Percentiles rank a stretch among this genome's conserved stretches.
Conservation (phyloP, 805 yeast genomes). For the Cyberlindnera saturnus region DNA sequence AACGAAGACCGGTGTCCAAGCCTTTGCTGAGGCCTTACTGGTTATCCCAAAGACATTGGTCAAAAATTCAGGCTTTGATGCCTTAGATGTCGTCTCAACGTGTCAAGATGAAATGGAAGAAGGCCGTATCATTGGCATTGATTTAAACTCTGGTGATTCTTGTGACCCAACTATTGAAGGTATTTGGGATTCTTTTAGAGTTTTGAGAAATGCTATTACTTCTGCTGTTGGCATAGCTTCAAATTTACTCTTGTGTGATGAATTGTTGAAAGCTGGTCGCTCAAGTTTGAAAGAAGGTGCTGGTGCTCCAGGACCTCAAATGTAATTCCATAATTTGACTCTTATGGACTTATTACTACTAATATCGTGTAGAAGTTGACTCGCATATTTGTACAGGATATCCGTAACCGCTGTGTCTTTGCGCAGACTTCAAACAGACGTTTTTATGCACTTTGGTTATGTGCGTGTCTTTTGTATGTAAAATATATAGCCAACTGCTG, state of each 20-base stretch:
- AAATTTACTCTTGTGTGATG: constrained; percentile 90
- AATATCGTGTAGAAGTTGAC: too few relatives aligned
- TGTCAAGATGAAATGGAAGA: constrained; percentile 86
- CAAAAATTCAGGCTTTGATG: constrained; percentile 89
- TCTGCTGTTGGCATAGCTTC: constrained; percentile 94
- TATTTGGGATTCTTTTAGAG: constrained; percentile 94
- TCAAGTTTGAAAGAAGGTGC: constrained; percentile 73
- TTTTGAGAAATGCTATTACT: constrained; percentile 84
- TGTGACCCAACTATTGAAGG: constrained; percentile 94
- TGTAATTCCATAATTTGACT: background rate
- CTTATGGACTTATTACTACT: constrained; percentile 1
- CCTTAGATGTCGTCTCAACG: constrained; percentile 79
- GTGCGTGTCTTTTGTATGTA: too few relatives aligned
- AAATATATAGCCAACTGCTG: too few relatives aligned
- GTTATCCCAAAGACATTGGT: constrained; percentile 91
- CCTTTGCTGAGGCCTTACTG: constrained; percentile 88
- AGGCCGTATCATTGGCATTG: constrained; percentile 84
- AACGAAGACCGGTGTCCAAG: constrained; percentile 83
- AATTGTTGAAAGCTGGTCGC: constrained; percentile 92
- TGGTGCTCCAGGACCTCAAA: constrained; percentile 10
- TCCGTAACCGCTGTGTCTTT: too few relatives aligned
- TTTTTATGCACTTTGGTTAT: too few relatives aligned
- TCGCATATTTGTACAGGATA: too few relatives aligned
- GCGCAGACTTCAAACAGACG: background rate
- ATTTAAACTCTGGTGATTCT: constrained; percentile 87